A percentile compares a stretch with the other conserved stretches of the same genome.
Conservation (phyloP, 208 protist species). For the Leishmania martiniquensis region DNA sequence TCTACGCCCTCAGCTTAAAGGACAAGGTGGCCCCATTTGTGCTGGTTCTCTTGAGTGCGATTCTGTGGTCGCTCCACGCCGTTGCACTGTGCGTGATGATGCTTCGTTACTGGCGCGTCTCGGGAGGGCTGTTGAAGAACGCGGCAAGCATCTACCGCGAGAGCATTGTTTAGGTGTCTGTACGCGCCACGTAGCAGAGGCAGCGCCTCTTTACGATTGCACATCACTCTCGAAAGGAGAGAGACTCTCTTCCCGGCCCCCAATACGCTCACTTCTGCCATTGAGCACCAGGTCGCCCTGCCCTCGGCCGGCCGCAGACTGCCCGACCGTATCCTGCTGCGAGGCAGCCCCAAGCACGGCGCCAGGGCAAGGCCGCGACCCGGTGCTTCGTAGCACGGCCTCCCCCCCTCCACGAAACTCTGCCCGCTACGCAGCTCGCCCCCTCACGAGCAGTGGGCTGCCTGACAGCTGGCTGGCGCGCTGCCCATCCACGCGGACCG, state of each 20-base stretch:
- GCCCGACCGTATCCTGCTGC: too few relatives aligned
- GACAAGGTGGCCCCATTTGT: conserved; percentile 28
- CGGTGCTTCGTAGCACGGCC: too few relatives aligned
- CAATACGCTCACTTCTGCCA: not conserved
- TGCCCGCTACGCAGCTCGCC: too few relatives aligned
- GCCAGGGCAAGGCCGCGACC: too few relatives aligned
- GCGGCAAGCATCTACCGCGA: conserved; percentile 40
- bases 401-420: too few relatives aligned
- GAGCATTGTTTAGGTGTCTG: conserved; percentile 27
- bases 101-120: conserved; percentile 52
- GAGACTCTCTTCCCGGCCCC: not conserved
- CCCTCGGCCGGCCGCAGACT: too few relatives aligned
- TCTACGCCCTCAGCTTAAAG: conserved; percentile 46
- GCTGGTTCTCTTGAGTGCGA: conserved; percentile 56
- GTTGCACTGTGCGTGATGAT: conserved; percentile 57
- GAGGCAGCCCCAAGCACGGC: too few relatives aligned
- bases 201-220: not conserved
- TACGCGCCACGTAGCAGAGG: not conserved
- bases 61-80: conserved; percentile 73
- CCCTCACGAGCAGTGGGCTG: not conserved
- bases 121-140: conserved; percentile 29
- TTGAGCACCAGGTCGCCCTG: not conserved
- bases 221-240: not conserved
- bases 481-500: not conserved
- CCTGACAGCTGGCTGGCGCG: not conserved